Base-by-base conservation (phyloP, 2,329 filamentous ascomycete genomes). In the Pleomassaria siparia region DNA sequence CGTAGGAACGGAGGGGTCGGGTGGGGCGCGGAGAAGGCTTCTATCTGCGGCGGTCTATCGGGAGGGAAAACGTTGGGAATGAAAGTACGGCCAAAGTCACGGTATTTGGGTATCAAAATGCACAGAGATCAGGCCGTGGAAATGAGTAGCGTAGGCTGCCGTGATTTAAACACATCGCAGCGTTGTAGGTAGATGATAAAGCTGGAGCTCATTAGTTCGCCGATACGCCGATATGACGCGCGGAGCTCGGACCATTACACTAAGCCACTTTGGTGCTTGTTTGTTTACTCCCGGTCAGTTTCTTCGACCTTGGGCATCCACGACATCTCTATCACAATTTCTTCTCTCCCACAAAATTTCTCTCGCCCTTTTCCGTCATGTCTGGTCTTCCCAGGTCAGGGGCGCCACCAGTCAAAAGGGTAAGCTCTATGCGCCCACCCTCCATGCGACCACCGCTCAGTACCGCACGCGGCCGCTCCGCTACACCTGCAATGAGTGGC, bases 361-460 rank as follows among this genome's bases (percentile, higher is more conserved):
- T 48, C 53, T 28, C 48, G 4, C 20, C 35, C 18, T 13, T 40
- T 26, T 50, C 30, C 49, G 51, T 35, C 44, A 84, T 84, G 81
- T 78, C 78, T 67, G 79, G 77, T 67, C 71, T 78, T 51, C 74
- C 76, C 55, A 74, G 80, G 66, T 74, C 79, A 67, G 70, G 75
- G 48, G 70, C 73, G 64, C 76, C 78, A 41, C 53, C 58, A 22
- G 67, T 72, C 53, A 79, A 75, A 66, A 80, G 71, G 46, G 69
- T 74, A 50, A 76, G 71, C 48, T 70, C 74, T 44, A 80, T 82
- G 67, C 75, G 80, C 53, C 80, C 78, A 28, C 79, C 82, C 20
- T 63, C 75, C 12, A 78, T 80, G 63, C 75, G 80, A 54, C 78
- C 78, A 33, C 60, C 62, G 12, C 55, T 58, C 28, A 77, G 80